A percentile compares a stretch with the other conserved stretches of the same genome.
phyloP scores from a whole-genome alignment of 495 filamentous ascomycete species.

The Penicillium taxi region DNA sequence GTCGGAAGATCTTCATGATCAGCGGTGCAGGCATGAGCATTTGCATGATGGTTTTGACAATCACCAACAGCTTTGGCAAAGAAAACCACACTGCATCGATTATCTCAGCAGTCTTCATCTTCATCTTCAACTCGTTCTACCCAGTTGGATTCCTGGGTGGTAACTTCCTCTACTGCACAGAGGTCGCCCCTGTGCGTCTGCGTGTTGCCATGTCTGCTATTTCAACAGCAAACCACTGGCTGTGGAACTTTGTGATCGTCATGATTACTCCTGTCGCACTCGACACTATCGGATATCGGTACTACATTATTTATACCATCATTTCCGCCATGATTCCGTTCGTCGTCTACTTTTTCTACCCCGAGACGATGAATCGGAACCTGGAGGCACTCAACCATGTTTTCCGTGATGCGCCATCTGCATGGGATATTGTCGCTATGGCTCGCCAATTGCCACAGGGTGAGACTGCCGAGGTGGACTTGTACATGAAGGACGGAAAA shows the following conservation, averaged over 20 bases:
- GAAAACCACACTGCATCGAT: slow-evolving; percentile 28
- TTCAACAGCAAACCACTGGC: slow-evolving; percentile 45
- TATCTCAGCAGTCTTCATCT: slow-evolving; percentile 45
- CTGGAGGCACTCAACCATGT: slow-evolving; percentile 17
- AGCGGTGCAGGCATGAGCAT: slow-evolving; percentile 42
- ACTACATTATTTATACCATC: slow-evolving; percentile 50
- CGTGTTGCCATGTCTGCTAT: slow-evolving; percentile 44
- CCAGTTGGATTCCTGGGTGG: slow-evolving; percentile 49
- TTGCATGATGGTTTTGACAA: slow-evolving; percentile 42
- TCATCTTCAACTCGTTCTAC: slow-evolving; percentile 54
- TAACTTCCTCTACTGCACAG: slow-evolving; percentile 50
- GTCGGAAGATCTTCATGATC: slow-evolving; percentile 47
- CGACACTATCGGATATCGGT: slow-evolving; percentile 42
- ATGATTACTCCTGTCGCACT: slow-evolving; percentile 50
- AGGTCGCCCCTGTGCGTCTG: slow-evolving; percentile 40
- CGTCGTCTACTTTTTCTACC: slow-evolving; percentile 56
- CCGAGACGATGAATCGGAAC: slow-evolving; percentile 38
- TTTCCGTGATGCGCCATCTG: slow-evolving; percentile 11
- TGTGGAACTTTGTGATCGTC: slow-evolving; percentile 42
- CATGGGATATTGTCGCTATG: slow-evolving; percentile 19
- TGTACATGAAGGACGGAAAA: slow-evolving; percentile 7
- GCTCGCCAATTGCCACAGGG: slow-evolving; percentile 14
- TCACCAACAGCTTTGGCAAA: slow-evolving; percentile 29
- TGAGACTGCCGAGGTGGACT: slow-evolving; percentile 7
- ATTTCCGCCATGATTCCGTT: slow-evolving; percentile 25